Evolutionary conservation across 2,329 filamentous ascomycete species (phyloP).

Genomic region (Trichoderma sp.): DNA sequence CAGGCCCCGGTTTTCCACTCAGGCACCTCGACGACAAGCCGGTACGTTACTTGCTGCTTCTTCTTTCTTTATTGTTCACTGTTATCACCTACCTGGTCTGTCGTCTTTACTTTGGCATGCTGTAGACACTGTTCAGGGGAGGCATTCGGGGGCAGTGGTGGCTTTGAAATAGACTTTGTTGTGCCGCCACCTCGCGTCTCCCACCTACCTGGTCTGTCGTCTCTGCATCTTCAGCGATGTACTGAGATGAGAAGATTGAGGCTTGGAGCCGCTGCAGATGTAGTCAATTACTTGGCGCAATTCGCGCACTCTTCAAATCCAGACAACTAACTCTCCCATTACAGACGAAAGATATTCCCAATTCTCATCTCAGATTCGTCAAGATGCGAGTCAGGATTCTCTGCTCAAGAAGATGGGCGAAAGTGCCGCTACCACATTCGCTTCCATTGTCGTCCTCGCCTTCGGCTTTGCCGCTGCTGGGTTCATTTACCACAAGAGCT

Average conservation of each 20-base stretch:
- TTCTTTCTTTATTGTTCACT: neutral
- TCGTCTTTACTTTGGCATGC: neutral
- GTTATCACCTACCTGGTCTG: neutral
- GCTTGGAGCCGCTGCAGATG: neutral
- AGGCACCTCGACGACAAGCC: conserved; percentile 31
- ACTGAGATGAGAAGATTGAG: no score
- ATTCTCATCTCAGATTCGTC: neutral
- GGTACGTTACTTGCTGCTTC: conserved; percentile 37
- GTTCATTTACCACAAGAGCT: conserved; percentile 77
- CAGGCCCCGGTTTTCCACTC: conserved; percentile 39
- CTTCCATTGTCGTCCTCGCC: conserved; percentile 72
- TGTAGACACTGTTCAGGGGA: neutral
- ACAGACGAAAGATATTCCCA: conserved; percentile 8
- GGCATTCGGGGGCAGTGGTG: neutral
- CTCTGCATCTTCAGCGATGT: no score
- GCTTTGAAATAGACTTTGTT: neutral
- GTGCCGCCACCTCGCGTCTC: neutral
- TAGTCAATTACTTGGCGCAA: neutral
- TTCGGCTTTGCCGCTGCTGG: conserved; percentile 66
- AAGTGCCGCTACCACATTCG: conserved; percentile 72
- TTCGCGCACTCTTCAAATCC: neutral
- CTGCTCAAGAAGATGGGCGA: conserved; percentile 68
- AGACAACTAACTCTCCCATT: neutral
- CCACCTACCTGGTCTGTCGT: no score
- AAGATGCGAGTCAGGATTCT: conserved; percentile 35